Conservation (phyloP, 805 yeast genomes). For the Nakazawaea populi region DNA sequence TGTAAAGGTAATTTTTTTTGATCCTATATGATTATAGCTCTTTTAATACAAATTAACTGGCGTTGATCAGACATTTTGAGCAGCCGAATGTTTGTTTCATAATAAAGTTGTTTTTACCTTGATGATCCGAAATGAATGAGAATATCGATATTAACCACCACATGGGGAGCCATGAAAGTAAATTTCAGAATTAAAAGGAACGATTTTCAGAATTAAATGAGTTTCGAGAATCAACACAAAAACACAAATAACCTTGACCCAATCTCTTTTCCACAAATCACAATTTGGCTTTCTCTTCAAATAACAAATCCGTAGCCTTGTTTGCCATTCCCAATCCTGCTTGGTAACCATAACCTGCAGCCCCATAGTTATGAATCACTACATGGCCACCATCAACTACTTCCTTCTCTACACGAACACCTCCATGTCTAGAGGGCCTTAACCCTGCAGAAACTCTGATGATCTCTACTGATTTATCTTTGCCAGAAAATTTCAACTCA, state of each 20-base stretch:
- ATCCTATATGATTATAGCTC: too few relatives aligned
- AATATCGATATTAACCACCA: too few relatives aligned
- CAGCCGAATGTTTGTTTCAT: background rate
- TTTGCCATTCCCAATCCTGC: conserved; percentile 58
- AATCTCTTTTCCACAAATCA: background rate
- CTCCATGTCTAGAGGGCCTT: conserved; percentile 74
- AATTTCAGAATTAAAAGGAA: too few relatives aligned
- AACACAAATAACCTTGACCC: too few relatives aligned
- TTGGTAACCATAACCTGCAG: conserved; percentile 61
- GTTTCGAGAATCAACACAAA: too few relatives aligned
- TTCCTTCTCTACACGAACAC: conserved; percentile 63
- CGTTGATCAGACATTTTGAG: background rate
- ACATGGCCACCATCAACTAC: conserved; percentile 31
- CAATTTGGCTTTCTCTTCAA: conserved; percentile 1
- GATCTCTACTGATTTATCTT: conserved; percentile 40
- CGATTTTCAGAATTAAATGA: too few relatives aligned
- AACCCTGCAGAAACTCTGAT: conserved; percentile 66
- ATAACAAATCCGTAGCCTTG: conserved; percentile 34
- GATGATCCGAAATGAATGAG: too few relatives aligned
- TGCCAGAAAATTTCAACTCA: conserved; percentile 24
- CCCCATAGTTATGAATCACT: conserved; percentile 69
- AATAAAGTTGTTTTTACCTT: background rate
- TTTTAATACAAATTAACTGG: too few relatives aligned
- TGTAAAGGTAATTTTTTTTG: too few relatives aligned
- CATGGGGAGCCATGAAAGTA: too few relatives aligned